These are phyloP conservation scores for Geotrichum macrosporum DNA, from an alignment of 1,139 yeast species.

Conservation along the genomic window DNA sequence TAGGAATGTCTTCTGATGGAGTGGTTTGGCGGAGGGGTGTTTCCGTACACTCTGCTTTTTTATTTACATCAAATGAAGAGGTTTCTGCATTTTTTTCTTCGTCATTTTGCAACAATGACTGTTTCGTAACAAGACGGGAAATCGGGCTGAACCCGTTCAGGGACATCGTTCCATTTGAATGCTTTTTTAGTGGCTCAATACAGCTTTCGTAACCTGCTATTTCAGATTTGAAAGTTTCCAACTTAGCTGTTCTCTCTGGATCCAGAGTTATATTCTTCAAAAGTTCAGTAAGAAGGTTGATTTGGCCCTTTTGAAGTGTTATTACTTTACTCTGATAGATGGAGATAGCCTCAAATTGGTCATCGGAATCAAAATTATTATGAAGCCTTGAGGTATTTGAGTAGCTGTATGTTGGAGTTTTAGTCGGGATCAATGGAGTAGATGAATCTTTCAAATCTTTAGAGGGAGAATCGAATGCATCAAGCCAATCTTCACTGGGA, in stretches of 20 bases:
- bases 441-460: no score
- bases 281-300: conserved; percentile 2
- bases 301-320: conserved; percentile 13
- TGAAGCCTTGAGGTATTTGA: background rate
- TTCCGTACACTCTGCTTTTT: no score
- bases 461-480: no score
- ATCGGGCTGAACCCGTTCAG: background rate
- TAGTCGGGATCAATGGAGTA: background rate
- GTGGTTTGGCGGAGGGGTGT: background rate
- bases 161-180: background rate
- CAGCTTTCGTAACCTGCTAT: conserved; percentile 5
- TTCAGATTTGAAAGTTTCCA: conserved; percentile 10
- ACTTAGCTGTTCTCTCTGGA: background rate
- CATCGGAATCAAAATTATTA: conserved; percentile 1
- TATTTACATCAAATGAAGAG: no score
- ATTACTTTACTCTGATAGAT: conserved; percentile 12
- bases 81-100: no score
- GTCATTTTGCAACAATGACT: no score
- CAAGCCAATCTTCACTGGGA: no score
- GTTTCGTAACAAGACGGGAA: no score
- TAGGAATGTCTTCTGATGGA: background rate
- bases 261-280: background rate
- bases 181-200: background rate
- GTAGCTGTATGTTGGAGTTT: background rate
- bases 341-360: conserved; percentile 10